A percentile compares a stretch with the other conserved stretches of the same genome.
These are phyloP conservation scores for Berberis vulgaris DNA, from an alignment of 164 flowering plant genomes.

Conservation along the genomic window DNA sequence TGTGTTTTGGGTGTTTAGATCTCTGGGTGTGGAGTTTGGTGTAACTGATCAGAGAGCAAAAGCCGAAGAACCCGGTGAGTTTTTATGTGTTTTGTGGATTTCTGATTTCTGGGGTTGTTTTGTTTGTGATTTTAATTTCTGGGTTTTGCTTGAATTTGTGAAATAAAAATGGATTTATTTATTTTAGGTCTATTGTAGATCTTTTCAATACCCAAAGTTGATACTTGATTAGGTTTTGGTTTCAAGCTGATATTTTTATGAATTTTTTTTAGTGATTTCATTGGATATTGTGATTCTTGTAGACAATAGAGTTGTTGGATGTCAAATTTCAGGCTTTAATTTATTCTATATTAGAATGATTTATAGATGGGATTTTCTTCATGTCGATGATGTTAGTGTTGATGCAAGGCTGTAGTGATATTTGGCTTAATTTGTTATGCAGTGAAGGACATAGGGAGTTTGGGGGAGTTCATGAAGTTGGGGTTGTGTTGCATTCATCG, in stretches of 20 bases:
- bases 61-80: neutral
- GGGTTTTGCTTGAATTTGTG: neutral
- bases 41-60: too few species aligned
- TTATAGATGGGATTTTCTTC: neutral
- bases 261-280: too few species aligned
- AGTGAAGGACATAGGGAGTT: slow-evolving; percentile 1
- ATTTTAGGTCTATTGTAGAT: neutral
- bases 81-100: neutral
- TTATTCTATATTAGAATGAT: too few species aligned
- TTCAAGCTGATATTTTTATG: too few species aligned
- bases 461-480: neutral
- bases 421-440: neutral
- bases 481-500: slow-evolving; percentile 9
- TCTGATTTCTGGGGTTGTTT: neutral
- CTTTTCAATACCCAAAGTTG: neutral
- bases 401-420: neutral
- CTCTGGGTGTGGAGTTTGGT: too few species aligned
- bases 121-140: neutral
- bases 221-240: neutral
- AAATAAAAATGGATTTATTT: neutral
- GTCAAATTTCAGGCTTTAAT: too few species aligned
- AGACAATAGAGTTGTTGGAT: too few species aligned
- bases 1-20: too few species aligned
- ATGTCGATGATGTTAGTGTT: slow-evolving; percentile 2
- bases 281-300: too few species aligned